phyloP scores from a whole-genome alignment of 2,329 filamentous ascomycete genomes.

The Sarocladium oryzae region DNA sequence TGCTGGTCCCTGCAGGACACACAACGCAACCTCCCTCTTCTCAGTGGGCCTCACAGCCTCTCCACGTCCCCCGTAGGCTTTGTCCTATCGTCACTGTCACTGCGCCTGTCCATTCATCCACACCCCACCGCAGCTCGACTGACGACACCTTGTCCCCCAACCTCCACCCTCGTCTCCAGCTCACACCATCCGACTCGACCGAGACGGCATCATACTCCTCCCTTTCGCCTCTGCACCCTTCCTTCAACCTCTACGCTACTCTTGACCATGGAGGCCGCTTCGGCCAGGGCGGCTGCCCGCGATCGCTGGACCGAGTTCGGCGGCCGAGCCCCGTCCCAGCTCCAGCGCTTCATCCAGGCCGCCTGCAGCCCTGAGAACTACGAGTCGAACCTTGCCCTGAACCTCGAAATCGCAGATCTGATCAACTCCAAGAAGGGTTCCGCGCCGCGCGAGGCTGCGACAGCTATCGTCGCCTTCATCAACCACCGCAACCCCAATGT shows the following conservation, averaged over 20 bases:
- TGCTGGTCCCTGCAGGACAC: too few species aligned
- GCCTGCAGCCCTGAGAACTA: slow-evolving; percentile 97
- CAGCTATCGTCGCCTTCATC: slow-evolving; percentile 87
- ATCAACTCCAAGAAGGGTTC: slow-evolving; percentile 97
- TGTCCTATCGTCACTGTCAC: not conserved
- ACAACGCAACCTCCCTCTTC: too few species aligned
- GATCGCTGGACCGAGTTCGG: slow-evolving; percentile 86
- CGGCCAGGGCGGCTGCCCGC: slow-evolving; percentile 88
- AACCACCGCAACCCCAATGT: slow-evolving; percentile 98
- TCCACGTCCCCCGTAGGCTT: not conserved
- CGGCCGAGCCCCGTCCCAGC: slow-evolving; percentile 72
- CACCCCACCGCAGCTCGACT: slow-evolving; percentile 8
- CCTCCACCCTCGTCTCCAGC: not conserved
- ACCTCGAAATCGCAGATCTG: slow-evolving; percentile 92
- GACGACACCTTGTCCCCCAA: slow-evolving; percentile 7
- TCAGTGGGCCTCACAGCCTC: too few species aligned
- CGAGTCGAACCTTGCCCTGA: slow-evolving; percentile 93
- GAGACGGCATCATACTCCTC: not conserved
- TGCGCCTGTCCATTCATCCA: not conserved
- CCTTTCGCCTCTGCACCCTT: not conserved
- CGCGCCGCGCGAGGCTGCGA: slow-evolving; percentile 88
- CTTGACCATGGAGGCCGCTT: slow-evolving; percentile 77
- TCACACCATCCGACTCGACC: not conserved
- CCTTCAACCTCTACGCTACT: not conserved
- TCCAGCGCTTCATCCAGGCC: slow-evolving; percentile 93